Percentiles rank a stretch among this genome's conserved stretches.
Conservation (phyloP, 2,329 filamentous ascomycete genomes). For the Gyromitra esculenta region DNA sequence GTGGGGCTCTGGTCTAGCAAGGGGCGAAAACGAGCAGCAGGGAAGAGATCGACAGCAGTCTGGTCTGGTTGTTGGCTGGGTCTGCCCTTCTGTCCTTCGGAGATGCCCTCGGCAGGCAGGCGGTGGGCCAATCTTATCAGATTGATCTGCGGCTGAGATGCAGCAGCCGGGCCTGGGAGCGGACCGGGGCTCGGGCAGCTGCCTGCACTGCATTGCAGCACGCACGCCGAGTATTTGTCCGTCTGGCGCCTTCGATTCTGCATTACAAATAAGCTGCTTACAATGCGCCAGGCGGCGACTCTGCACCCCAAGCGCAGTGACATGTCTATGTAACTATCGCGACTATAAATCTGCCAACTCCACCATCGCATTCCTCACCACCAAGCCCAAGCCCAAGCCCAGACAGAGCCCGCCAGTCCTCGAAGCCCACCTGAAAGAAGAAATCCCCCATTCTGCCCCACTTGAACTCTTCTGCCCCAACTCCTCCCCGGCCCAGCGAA, state of each 20-base stretch:
- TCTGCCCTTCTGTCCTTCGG: conserved; percentile 5
- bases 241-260: background rate
- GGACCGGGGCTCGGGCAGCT: background rate
- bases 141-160: conserved; percentile 43
- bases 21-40: background rate
- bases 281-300: background rate
- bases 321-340: background rate
- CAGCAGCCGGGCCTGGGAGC: background rate
- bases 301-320: no score
- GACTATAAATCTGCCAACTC: background rate
- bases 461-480: background rate
- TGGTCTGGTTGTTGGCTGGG: background rate
- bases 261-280: conserved; percentile 19
- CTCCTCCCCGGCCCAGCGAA: background rate
- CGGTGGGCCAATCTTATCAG: conserved; percentile 27
- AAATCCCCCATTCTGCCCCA: background rate
- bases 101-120: conserved; percentile 1
- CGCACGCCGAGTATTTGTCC: background rate
- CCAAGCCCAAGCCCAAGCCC: background rate
- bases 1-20: background rate
- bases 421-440: background rate
- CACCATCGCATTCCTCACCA: background rate
- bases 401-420: background rate
- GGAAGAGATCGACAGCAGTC: background rate
- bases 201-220: background rate